Conservation (phyloP, 352 stramenopile species). For the Peronospora farinosa region DNA sequence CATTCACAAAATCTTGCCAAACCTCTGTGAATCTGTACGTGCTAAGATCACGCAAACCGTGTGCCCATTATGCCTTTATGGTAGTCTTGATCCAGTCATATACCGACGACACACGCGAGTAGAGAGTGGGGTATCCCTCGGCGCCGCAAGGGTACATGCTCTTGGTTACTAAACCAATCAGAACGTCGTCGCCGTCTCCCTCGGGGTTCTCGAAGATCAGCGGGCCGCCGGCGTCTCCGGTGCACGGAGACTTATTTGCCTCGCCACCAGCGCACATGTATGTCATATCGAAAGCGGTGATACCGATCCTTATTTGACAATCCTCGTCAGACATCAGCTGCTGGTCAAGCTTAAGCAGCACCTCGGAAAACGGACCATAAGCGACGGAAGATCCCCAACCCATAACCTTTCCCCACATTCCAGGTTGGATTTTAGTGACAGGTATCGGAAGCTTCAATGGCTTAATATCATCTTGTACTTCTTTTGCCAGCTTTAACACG, state of each 20-base stretch:
- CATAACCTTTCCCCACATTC: constrained; percentile 16
- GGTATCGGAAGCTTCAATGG: constrained; percentile 24
- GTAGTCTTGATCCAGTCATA: constrained; percentile 28
- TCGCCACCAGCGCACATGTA: constrained; percentile 27
- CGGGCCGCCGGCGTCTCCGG: constrained; percentile 30
- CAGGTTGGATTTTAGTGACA: constrained; percentile 12
- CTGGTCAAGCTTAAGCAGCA: constrained; percentile 10
- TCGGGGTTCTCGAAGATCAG: constrained; percentile 21
- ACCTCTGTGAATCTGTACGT: too few relatives aligned
- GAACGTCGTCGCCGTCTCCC: constrained; percentile 25
- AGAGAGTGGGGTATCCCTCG: constrained; percentile 37
- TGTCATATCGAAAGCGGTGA: constrained; percentile 14
- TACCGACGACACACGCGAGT: constrained; percentile 41
- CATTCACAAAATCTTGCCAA: too few relatives aligned
- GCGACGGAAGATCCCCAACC: constrained; percentile 20
- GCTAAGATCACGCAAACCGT: too few relatives aligned
- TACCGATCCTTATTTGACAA: constrained; percentile 13
- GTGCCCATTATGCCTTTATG: background rate
- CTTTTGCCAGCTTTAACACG: constrained; percentile 25
- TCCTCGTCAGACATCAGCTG: constrained; percentile 11
- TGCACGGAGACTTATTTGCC: constrained; percentile 24
- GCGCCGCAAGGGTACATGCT: constrained; percentile 27
- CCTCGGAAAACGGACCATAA: constrained; percentile 11
- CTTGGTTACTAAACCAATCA: constrained; percentile 45
- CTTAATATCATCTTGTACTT: constrained; percentile 7